These are phyloP conservation scores for Dichomitus squalens DNA, from an alignment of 1,284 basidiomycete species.

Conservation along the genomic window DNA sequence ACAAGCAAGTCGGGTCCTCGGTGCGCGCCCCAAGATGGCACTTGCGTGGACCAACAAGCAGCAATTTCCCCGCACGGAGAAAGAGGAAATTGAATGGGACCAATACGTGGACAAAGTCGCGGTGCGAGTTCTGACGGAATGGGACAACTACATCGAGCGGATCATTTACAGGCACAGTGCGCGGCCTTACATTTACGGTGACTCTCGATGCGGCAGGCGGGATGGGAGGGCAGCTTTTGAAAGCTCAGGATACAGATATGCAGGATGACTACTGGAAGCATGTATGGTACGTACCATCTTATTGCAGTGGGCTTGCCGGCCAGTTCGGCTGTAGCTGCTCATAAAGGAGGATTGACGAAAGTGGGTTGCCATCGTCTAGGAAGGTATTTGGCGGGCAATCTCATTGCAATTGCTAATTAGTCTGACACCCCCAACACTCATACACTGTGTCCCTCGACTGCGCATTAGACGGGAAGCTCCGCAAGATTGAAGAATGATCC, in stretches of 20 bases:
- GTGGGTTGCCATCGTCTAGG: no score
- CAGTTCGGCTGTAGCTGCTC: no score
- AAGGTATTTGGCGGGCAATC: no score
- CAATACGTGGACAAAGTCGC: background rate
- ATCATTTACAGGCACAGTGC: background rate
- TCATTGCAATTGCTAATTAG: no score
- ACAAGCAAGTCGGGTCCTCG: background rate
- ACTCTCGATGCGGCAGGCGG: background rate
- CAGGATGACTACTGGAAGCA: background rate
- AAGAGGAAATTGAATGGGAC: background rate
- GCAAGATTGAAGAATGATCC: no score
- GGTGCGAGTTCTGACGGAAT: background rate
- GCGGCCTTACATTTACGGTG: background rate
- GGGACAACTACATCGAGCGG: background rate
- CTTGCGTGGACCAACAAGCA: background rate
- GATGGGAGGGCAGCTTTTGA: background rate
- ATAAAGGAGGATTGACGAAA: no score
- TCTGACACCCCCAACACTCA: no score
- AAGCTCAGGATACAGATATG: background rate
- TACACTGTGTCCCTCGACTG: no score
- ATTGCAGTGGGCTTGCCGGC: no score
- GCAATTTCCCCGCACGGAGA: background rate
- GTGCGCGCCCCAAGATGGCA: background rate
- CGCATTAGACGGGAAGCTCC: no score
- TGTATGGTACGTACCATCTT: no score